Evolutionary conservation across 2,329 filamentous ascomycete species (phyloP), one percentile per base, ranked within the genome.

Genomic region (Xylaria hypoxylon): DNA sequence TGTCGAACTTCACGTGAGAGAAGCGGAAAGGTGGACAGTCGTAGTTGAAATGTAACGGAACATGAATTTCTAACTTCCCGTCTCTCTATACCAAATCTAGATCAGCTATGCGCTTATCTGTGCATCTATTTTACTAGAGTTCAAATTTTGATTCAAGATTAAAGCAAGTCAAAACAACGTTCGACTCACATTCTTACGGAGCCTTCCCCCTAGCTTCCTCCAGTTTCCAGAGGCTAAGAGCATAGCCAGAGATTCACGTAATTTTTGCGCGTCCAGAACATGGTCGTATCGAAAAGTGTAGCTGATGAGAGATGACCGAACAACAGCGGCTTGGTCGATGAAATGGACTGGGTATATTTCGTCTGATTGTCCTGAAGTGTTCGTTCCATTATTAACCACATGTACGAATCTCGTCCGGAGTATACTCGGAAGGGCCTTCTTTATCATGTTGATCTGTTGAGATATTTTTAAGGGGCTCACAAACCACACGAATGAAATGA

Each of bases 271-370:
- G n/a, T 59, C 61, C 13, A 64, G 45, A 6, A 50, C 52, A 40
- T 22, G 15, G 2, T 59, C 53, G 44, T 64, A 58, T 50, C 17
- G 28, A 15, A 58, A 59, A 40, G 55, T 64, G 33, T 64, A 50
- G 44, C 47, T 50, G 15, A 52, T 28, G 42, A 64, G 17, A 15
- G 35, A 47, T 19, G 48, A 35, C 24, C 48, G 59, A 45, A 55
- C n/a, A n/a, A 31, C 3, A 13, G 19, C 13, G 1, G 40, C 24
- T 17, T 58, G 38, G 55, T 31, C n/a, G 28, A 62, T 55, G 40
- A 55, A 45, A 62, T 62, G 48, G 26, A 62, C 50, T 22, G 59
- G 59, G 26, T 26, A 55, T 13, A 62, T 24, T 15, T 62, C 59
- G 28, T 62, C 59, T 4, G 13, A n/a, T 17, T 44, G 17, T 2